These are phyloP conservation scores for Tetracentron sinense DNA, from an alignment of 164 flowering plant species.

Conservation along the genomic window DNA sequence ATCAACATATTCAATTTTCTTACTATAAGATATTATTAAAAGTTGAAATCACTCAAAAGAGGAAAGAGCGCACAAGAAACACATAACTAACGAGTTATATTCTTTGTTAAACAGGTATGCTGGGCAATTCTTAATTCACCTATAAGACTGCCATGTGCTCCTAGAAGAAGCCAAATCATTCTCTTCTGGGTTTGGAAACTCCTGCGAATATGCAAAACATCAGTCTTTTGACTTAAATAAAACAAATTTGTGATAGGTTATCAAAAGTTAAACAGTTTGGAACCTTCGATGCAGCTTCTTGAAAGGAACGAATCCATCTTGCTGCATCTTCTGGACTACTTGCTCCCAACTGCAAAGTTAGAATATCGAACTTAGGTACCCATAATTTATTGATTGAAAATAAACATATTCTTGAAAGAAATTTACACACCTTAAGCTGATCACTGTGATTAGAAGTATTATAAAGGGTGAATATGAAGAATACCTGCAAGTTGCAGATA, in stretches of 20 bases:
- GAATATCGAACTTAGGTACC: conserved; percentile 11
- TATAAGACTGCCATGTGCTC: conserved; percentile 53
- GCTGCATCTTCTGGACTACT: conserved; percentile 91
- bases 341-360: conserved; percentile 66
- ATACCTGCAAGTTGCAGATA: conserved; percentile 45
- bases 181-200: conserved; percentile 29
- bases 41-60: not conserved
- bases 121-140: conserved; percentile 32
- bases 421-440: conserved; percentile 61
- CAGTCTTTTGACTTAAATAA: not conserved
- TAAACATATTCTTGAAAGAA: not conserved
- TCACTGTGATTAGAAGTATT: conserved; percentile 65
- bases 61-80: not conserved
- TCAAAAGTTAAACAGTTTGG: not conserved
- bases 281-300: conserved; percentile 73
- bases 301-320: conserved; percentile 69
- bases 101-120: not conserved
- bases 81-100: not conserved
- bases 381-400: not conserved
- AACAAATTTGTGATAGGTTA: not conserved
- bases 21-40: not conserved
- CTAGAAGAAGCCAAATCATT: conserved; percentile 28
- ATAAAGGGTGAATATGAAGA: conserved; percentile 79
- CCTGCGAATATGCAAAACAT: conserved; percentile 29
- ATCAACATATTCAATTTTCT: not conserved